These are phyloP conservation scores for Metschnikowia peoriensis DNA, from an alignment of 805 yeast genomes.

Conservation along the genomic window DNA sequence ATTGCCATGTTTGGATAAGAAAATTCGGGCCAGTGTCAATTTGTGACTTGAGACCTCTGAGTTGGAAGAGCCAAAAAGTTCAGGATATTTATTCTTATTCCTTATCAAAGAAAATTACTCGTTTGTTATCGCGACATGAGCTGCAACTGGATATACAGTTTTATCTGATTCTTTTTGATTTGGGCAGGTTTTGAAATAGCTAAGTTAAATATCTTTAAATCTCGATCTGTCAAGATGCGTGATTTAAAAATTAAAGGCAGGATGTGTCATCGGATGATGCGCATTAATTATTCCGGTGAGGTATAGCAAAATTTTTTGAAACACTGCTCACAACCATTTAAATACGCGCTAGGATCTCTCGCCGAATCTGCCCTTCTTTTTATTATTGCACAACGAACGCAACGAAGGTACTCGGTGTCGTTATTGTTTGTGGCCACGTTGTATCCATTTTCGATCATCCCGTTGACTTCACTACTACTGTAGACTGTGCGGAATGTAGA, in stretches of 20 bases:
- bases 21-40: no score
- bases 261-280: conserved; percentile 4
- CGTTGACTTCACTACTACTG: conserved; percentile 38
- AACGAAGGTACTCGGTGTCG: conserved; percentile 40
- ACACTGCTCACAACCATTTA: conserved; percentile 7
- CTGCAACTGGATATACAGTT: neutral
- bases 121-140: neutral
- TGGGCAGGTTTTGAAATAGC: no score
- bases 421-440: conserved; percentile 48
- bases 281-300: conserved; percentile 1
- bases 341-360: neutral
- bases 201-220: no score
- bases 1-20: conserved; percentile 3
- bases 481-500: conserved; percentile 61
- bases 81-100: neutral
- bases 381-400: conserved; percentile 57
- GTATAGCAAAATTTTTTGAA: conserved; percentile 13
- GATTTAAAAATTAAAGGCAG: neutral
- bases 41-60: neutral
- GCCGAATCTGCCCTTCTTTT: conserved; percentile 33
- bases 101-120: neutral
- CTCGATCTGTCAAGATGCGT: neutral
- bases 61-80: neutral
- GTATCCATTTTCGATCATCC: conserved; percentile 52
- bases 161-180: no score